Conservation (phyloP, 108 stramenopile genomes). For the Schizochytrium sp. region DNA sequence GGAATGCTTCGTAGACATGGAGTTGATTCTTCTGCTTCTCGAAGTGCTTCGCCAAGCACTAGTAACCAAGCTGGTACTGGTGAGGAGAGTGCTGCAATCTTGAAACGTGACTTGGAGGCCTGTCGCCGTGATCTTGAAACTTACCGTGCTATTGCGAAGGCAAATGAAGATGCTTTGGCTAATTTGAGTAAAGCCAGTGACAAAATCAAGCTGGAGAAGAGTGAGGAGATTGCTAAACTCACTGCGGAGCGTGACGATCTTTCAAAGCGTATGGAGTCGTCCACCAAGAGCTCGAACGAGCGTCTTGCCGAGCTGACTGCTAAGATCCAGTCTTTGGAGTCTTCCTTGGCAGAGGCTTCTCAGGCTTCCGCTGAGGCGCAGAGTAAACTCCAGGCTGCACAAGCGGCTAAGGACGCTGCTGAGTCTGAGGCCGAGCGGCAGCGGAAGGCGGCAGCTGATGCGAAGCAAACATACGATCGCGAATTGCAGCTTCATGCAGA, state of each 20-base stretch:
- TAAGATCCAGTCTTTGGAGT: background rate
- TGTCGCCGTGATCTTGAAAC: conserved; percentile 9
- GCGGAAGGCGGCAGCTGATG: conserved; percentile 12
- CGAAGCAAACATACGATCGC: conserved; percentile 47
- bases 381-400: background rate
- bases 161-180: background rate
- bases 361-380: background rate
- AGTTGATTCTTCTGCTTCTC: background rate
- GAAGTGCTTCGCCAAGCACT: background rate
- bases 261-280: background rate
- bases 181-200: conserved; percentile 32
- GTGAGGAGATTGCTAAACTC: background rate
- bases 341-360: background rate
- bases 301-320: background rate
- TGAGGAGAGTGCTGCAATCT: background rate
- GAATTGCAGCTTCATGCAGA: conserved; percentile 34
- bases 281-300: background rate
- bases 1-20: background rate
- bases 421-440: conserved; percentile 13
- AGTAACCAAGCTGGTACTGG: background rate
- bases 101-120: conserved; percentile 5
- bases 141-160: conserved; percentile 42
- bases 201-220: background rate
- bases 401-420: background rate
- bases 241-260: conserved; percentile 29